These are phyloP conservation scores for Diplotaxis tenuifolia DNA, from an alignment of 345 rosid species.

Conservation along the genomic window DNA sequence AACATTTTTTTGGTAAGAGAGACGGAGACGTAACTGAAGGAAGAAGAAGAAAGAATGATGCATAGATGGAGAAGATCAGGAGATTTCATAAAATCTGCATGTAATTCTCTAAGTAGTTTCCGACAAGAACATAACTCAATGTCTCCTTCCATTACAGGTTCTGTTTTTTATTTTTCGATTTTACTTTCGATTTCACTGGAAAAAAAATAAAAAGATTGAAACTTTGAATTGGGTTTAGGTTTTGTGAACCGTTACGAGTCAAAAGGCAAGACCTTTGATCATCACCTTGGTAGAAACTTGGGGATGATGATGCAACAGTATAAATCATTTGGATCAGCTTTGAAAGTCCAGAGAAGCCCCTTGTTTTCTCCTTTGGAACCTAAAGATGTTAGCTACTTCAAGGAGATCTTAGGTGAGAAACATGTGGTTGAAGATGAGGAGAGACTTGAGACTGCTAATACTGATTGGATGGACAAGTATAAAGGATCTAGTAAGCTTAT, in stretches of 20 bases:
- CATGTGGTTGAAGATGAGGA: conserved; percentile 79
- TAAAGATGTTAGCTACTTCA: conserved; percentile 65
- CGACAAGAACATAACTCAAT: not conserved
- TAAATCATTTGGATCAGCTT: conserved; percentile 51
- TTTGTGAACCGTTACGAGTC: conserved; percentile 19
- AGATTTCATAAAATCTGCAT: not conserved
- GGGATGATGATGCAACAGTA: conserved; percentile 34
- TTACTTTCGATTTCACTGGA: not conserved
- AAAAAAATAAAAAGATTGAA: not conserved
- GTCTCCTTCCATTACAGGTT: not conserved
- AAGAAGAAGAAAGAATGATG: not conserved
- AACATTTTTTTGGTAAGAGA: not conserved
- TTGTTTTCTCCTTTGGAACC: conserved; percentile 61
- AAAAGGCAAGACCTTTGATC: conserved; percentile 16
- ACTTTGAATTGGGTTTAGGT: conserved; percentile 25
- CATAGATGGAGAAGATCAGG: not conserved
- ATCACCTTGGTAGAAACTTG: conserved; percentile 15
- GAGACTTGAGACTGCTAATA: conserved; percentile 61
- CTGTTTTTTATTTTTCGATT: not conserved
- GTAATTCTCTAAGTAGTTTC: not conserved
- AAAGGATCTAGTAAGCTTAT: conserved; percentile 80
- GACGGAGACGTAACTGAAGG: not conserved
- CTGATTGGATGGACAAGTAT: conserved; percentile 93
- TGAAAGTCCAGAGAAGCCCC: conserved; percentile 55
- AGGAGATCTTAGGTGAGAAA: conserved; percentile 63